Evolutionary conservation across 2,329 filamentous ascomycete genomes (phyloP).

Genomic region (Allantophomopsis cytisporea): DNA sequence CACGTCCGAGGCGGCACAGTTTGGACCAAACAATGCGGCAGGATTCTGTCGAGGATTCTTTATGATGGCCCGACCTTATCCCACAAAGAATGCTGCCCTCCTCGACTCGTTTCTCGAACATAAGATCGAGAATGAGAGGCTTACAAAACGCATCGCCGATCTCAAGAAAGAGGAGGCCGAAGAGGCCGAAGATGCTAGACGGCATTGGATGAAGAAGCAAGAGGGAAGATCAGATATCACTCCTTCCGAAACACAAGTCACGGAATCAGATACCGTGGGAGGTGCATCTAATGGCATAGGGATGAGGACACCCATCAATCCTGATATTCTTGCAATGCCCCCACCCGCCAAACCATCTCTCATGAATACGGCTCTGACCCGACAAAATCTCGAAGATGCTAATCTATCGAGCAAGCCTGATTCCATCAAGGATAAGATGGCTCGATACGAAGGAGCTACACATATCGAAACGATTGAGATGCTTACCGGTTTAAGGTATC

Average conservation of each 20-base stretch:
- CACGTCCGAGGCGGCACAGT: slow-evolving; percentile 50
- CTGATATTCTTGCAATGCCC: slow-evolving; percentile 41
- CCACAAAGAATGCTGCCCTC: slow-evolving; percentile 71
- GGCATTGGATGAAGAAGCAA: slow-evolving; percentile 44
- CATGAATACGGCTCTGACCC: slow-evolving; percentile 57
- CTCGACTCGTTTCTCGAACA: slow-evolving; percentile 92
- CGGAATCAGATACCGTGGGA: slow-evolving; percentile 21
- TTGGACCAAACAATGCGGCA: slow-evolving; percentile 48
- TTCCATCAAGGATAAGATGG: slow-evolving; percentile 75
- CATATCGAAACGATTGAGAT: slow-evolving; percentile 87
- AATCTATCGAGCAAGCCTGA: slow-evolving; percentile 53
- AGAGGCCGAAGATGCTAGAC: slow-evolving; percentile 54
- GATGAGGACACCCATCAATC: slow-evolving; percentile 12
- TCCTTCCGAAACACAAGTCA: slow-evolving; percentile 17
- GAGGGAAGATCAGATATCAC: slow-evolving; percentile 40
- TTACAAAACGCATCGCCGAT: slow-evolving; percentile 74
- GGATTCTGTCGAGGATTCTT: slow-evolving; percentile 81
- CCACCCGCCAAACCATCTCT: slow-evolving; percentile 49
- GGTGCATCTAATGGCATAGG: slow-evolving; percentile 12
- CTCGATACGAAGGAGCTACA: slow-evolving; percentile 60
- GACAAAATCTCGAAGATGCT: slow-evolving; percentile 67
- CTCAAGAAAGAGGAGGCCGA: slow-evolving; percentile 76
- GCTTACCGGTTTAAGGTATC: slow-evolving; percentile 77
- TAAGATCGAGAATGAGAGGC: slow-evolving; percentile 87
- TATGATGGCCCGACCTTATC: slow-evolving; percentile 83